Base-by-base conservation (phyloP, 2,329 filamentous ascomycete genomes). In the Phialemonium atrogriseum region DNA sequence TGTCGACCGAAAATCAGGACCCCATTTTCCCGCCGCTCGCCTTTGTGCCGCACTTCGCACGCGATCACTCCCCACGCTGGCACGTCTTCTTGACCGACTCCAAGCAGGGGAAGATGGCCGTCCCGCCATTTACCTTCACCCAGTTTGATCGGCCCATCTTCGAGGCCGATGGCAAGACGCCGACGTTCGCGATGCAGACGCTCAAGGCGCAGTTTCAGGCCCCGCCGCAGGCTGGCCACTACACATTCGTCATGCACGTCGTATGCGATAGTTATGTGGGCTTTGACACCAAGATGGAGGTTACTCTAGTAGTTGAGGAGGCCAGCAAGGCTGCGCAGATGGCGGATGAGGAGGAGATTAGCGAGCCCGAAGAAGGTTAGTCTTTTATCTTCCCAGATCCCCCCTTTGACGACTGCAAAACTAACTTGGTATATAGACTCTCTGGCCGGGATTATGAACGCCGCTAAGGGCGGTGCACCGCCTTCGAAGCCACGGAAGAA, bases 141-240 rank as follows among this genome's bases (percentile, higher is more conserved):
- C 80, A 80, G 27, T 96, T 98, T 54, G 87, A 95, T 58, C 83
- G 87, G 64, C 84, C 86, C 18, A 78, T 95, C 19, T 83, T 91
- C 42, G 78, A 83, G 45, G 77, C 77, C 24, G 71, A 78, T 40
- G 86, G 84, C 47, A 84, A 83, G 53, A 57, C 54, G 27, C 89
- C 89, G 3, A 96, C 91, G 3, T 98, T 85, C 63, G 81, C 88
- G 49, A 80, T 98, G 62, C 88, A 96, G 58, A 98, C 91, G 4
- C 68, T 96, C 50, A 96, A 94, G 69, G 89, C 93, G 56, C 86
- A 95, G 56, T 98, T 98, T 58, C 85, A 89, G 43, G 89, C 91
- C 2, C 91, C 91, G 25, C 87, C 89, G 15, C 84, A 94, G 54
- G 75, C 85, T 5, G 91, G 89, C 27, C 82, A 88, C 56, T 98